Base-by-base conservation (phyloP, 2,329 filamentous ascomycete species). In the Alternaria novae-zelandiae region DNA sequence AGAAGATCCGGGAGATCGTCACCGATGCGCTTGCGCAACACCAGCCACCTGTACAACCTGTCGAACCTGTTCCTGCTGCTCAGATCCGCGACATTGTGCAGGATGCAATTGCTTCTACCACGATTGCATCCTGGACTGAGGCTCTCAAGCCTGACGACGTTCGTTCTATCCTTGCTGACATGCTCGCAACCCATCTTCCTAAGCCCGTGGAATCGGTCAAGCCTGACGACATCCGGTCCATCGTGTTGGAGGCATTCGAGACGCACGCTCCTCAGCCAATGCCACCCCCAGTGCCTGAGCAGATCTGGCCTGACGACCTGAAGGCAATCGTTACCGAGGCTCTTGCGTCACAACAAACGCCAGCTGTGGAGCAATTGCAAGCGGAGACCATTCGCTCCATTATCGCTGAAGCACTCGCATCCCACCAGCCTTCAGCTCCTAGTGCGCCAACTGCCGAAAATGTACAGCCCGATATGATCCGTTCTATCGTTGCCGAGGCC, bases 1-100 rank as follows among this genome's bases (percentile, higher is more conserved):
- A 97, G 62, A 92, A 94, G 78, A 92, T 98, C 70, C 84, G 83
- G 68, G 78, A 79, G 45, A 81, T 83, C 45, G 77, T 86, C 32
- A 78, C 93, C 13, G 88, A 92, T 72, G 91, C 90, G 5, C 81
- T 97, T 47, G 79, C 81, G 51, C 77, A 82, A 63, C 83, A 82
- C 47, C 78, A 84, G 59, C 63, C 69, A 53, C 51, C 58, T 25
- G 56, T 63, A 44, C 65, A 67, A 46, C 53, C 70, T 55, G 68
- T 70, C 20, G 73, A 78, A 62, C 70, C 71, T 56, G 71, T 78
- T 57, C 71, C 70, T 70, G 81, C 94, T 70, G 93, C 97, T 60
- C 92, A 96, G 77, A 93, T 98, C 70, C 83, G 83, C 64, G 74
- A 75, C 20, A 83, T 83, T 41, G 79, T 86, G 4, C 79, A 93